These are phyloP conservation scores for Mycena sp. DNA, from an alignment of 1,284 basidiomycete genomes.

Conservation along the genomic window DNA sequence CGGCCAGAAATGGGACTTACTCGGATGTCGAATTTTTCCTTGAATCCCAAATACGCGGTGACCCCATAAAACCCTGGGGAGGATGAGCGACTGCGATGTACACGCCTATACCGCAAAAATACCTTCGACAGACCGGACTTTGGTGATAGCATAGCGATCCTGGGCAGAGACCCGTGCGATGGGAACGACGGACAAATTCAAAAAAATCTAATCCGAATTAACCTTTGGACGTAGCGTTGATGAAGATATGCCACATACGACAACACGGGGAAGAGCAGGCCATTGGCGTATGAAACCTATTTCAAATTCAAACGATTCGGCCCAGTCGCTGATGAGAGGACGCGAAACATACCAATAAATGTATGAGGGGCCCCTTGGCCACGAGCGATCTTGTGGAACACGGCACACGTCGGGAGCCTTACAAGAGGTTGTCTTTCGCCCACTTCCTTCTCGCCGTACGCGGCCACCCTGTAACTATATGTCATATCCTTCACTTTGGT, in stretches of 20 bases:
- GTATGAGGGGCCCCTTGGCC: constrained; percentile 69
- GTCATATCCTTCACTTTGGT: constrained; percentile 25
- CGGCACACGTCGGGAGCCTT: constrained; percentile 62
- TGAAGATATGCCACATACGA: constrained; percentile 49
- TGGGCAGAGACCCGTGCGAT: constrained; percentile 56
- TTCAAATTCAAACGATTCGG: neutral
- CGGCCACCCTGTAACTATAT: constrained; percentile 27
- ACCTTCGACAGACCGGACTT: constrained; percentile 65
- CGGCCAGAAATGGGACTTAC: constrained; percentile 36
- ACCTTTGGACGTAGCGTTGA: neutral
- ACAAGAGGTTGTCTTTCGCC: constrained; percentile 49
- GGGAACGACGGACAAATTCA: constrained; percentile 65
- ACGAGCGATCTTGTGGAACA: constrained; percentile 66
- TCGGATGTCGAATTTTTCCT: constrained; percentile 64
- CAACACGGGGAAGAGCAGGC: constrained; percentile 68
- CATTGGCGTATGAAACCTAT: constrained; percentile 64
- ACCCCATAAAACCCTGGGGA: constrained; percentile 68
- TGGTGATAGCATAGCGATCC: constrained; percentile 64
- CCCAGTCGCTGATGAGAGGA: constrained; percentile 29
- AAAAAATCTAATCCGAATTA: constrained; percentile 57
- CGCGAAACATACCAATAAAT: constrained; percentile 56
- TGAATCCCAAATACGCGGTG: constrained; percentile 70
- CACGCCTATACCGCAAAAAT: neutral
- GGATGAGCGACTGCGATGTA: neutral
- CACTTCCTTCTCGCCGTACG: constrained; percentile 32